These are phyloP conservation scores for Clarireedia sp. DNA, from an alignment of 2,329 filamentous ascomycete species.

Conservation along the genomic window DNA sequence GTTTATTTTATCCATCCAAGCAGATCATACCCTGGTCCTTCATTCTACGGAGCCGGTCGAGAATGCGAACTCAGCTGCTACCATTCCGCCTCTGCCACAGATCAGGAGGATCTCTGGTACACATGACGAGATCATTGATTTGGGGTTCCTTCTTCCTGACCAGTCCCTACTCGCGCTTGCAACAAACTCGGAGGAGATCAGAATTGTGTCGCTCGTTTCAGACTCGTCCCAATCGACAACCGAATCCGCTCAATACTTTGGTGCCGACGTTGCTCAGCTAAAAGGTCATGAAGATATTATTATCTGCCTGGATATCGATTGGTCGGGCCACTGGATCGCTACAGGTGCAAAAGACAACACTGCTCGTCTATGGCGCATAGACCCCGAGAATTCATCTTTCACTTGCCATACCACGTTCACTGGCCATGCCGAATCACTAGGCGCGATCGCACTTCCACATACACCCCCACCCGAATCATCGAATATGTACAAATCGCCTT, in stretches of 20 bases:
- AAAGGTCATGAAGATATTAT: constrained; percentile 94
- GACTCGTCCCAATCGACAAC: constrained; percentile 19
- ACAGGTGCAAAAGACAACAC: constrained; percentile 97
- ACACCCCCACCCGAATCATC: constrained; percentile 59
- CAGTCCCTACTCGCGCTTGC: constrained; percentile 79
- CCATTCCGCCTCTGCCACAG: constrained; percentile 29
- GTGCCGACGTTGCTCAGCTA: constrained; percentile 77
- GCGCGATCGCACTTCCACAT: constrained; percentile 78
- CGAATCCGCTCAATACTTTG: constrained; percentile 58
- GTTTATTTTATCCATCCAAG: constrained; percentile 74
- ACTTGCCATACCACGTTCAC: constrained; percentile 76
- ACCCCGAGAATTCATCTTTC: constrained; percentile 66
- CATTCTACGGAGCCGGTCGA: constrained; percentile 49
- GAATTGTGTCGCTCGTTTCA: constrained; percentile 65
- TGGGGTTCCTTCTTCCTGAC: constrained; percentile 77
- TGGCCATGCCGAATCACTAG: constrained; percentile 89
- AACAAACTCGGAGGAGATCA: constrained; percentile 89
- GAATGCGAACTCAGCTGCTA: constrained; percentile 29
- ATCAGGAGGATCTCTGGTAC: constrained; percentile 85
- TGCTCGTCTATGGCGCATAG: constrained; percentile 81
- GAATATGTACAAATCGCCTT: constrained; percentile 61
- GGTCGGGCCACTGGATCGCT: constrained; percentile 94
- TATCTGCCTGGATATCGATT: constrained; percentile 88
- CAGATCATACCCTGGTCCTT: constrained; percentile 79
- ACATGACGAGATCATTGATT: constrained; percentile 94